Base-by-base conservation (phyloP, 208 protist genomes). In the Trypanosoma melophagium region DNA sequence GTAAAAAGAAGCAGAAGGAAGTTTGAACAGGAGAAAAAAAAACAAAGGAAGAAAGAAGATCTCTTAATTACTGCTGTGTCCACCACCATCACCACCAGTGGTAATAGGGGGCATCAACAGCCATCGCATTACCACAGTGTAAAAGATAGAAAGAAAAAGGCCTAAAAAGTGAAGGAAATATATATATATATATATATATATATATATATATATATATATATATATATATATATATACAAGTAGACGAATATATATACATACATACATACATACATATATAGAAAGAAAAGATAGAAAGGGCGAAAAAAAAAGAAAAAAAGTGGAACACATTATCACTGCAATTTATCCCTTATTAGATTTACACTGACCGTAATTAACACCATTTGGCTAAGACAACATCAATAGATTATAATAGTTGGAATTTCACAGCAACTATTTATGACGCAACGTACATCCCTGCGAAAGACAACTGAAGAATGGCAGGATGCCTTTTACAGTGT, bases 401-500 rank as follows among this genome's bases (percentile, higher is more conserved):
- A 16, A 59, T 59, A 21, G 10, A 21, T 28, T 42, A 28, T 22
- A 5, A n/a, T 35, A 14, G 45, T n/a, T 56, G 28, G 28, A 7
- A 35, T 35, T 35, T 1, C 28, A 35, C 28, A 7, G 28, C 3
- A 35, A 1, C 28, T 17, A 3, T 5, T 54, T 22, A 75, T 75
- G 69, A 21, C 62, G 21, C 60, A 55, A 17, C 69, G 69, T 1
- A 17, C 12, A 13, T 10, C 47, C 5, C 13, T 47, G 38, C 21
- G 42, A n/a, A 28, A 62, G 16, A 74, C 58, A 8, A 49, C 67
- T 21, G 68, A 74, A 19, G 85, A 96, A 60, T 96, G 91, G 91
- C 74, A 93, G 61, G 91, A 94, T 67, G 83, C 81, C 3, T 96
- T 86, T 66, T 86, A 86, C 60, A 65, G 62, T 31, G 80, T 96